Evolutionary conservation across 1,284 basidiomycete genomes (phyloP).

Genomic region (Phellopilus nigrolimitatus): DNA sequence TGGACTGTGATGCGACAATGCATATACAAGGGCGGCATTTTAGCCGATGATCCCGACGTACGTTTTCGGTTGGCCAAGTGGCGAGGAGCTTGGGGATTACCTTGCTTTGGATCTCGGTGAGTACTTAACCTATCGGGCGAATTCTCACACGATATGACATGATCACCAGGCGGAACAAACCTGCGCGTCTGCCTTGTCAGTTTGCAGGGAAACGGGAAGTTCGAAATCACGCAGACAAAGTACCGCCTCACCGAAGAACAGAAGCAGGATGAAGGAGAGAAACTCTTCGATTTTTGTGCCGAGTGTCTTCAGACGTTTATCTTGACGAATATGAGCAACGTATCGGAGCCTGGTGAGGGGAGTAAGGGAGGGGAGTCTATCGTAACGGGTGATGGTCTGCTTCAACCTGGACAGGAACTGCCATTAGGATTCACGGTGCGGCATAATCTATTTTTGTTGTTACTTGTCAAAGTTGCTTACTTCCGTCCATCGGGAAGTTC

Average conservation of each 20-base stretch:
- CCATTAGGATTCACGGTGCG: slow-evolving; percentile 92
- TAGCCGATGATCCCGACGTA: slow-evolving; percentile 95
- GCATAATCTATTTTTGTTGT: slow-evolving; percentile 20
- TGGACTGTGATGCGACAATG: not conserved
- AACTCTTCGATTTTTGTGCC: slow-evolving; percentile 96
- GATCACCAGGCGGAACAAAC: slow-evolving; percentile 78
- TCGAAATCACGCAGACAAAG: slow-evolving; percentile 97
- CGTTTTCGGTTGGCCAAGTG: slow-evolving; percentile 96
- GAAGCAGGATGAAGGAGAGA: slow-evolving; percentile 95
- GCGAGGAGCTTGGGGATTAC: slow-evolving; percentile 86
- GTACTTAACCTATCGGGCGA: too few species aligned
- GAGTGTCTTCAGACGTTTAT: slow-evolving; percentile 91
- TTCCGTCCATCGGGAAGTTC: slow-evolving; percentile 52
- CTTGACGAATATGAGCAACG: slow-evolving; percentile 62
- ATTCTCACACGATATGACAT: too few species aligned
- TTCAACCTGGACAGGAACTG: slow-evolving; percentile 68
- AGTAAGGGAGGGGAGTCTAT: not conserved
- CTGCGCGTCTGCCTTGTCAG: slow-evolving; percentile 96
- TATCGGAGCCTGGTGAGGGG: slow-evolving; percentile 10
- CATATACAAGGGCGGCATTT: slow-evolving; percentile 17
- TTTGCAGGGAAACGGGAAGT: slow-evolving; percentile 88
- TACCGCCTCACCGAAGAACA: slow-evolving; percentile 97
- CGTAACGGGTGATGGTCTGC: slow-evolving; percentile 37
- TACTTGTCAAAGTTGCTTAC: not conserved
- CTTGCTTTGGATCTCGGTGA: slow-evolving; percentile 91